These are phyloP conservation scores for Jamesozyma hellenica DNA, from an alignment of 805 yeast species.

Conservation along the genomic window DNA sequence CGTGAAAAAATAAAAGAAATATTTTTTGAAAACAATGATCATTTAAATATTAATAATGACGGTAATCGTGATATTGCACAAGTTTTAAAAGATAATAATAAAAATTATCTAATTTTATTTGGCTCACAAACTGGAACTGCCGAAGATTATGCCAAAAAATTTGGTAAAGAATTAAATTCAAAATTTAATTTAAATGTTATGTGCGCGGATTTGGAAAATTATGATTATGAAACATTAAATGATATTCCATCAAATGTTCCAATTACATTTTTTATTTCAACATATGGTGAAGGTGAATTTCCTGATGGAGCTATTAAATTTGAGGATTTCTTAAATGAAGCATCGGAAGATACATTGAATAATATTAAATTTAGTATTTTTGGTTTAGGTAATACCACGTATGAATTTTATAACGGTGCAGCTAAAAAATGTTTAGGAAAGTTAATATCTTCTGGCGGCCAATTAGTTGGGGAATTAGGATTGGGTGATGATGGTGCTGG, in stretches of 20 bases:
- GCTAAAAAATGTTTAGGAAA: constrained; percentile 51
- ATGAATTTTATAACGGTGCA: constrained; percentile 82
- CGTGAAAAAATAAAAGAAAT: constrained; percentile 7
- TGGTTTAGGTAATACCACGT: constrained; percentile 91
- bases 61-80: constrained; percentile 49
- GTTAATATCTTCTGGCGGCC: constrained; percentile 57
- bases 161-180: constrained; percentile 78
- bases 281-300: constrained; percentile 98
- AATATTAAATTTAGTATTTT: constrained; percentile 57
- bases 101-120: constrained; percentile 70
- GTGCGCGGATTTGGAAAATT: constrained; percentile 82
- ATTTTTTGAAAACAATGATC: constrained; percentile 30
- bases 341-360: constrained; percentile 38
- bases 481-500: constrained; percentile 94
- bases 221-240: constrained; percentile 69
- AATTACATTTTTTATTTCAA: constrained; percentile 76
- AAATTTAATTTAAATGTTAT: constrained; percentile 73
- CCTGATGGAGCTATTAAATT: constrained; percentile 88
- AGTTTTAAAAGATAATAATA: constrained; percentile 48
- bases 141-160: constrained; percentile 88
- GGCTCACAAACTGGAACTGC: constrained; percentile 99
- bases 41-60: constrained; percentile 30
- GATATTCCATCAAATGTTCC: constrained; percentile 47
- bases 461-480: constrained; percentile 65
- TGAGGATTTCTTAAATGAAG: constrained; percentile 55